Conservation (phyloP, 805 yeast genomes). For the Wickerhamiella occidentalis region DNA sequence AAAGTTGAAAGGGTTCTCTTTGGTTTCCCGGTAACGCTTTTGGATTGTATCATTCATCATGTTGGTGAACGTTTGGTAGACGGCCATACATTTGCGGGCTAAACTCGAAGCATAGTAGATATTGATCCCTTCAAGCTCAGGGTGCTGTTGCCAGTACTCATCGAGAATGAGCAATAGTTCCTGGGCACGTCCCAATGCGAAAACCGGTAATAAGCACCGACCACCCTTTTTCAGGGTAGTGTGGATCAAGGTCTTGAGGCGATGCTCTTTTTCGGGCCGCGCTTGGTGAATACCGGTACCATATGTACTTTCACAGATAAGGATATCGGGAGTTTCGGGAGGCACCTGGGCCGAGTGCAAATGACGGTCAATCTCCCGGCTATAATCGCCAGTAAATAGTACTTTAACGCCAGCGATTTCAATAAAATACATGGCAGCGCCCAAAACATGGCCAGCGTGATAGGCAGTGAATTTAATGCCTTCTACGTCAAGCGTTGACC, state of each 20-base stretch:
- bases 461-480: conserved; percentile 94
- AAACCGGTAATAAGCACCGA: conserved; percentile 81
- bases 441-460: conserved; percentile 99
- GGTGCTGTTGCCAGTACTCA: conserved; percentile 83
- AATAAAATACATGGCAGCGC: conserved; percentile 95
- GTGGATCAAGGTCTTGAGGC: conserved; percentile 72
- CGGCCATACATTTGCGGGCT: conserved; percentile 95
- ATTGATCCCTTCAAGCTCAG: conserved; percentile 68
- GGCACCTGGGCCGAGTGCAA: conserved; percentile 93
- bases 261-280: conserved; percentile 67
- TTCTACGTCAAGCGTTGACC: conserved; percentile 86
- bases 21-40: conserved; percentile 59
- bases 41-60: conserved; percentile 94
- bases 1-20: conserved; percentile 82
- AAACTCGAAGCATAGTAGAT: conserved; percentile 85
- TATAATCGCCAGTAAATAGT: conserved; percentile 91
- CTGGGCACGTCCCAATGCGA: conserved; percentile 95
- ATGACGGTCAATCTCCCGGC: conserved; percentile 92
- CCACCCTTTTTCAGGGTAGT: conserved; percentile 81
- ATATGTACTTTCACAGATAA: conserved; percentile 90
- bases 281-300: conserved; percentile 98
- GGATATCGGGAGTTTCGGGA: conserved; percentile 61
- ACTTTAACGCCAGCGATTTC: conserved; percentile 88
- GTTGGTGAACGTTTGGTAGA: conserved; percentile 88
- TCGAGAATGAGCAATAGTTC: conserved; percentile 81